phyloP scores from a whole-genome alignment of 495 filamentous ascomycete genomes.

The Ramalina peruviana region DNA sequence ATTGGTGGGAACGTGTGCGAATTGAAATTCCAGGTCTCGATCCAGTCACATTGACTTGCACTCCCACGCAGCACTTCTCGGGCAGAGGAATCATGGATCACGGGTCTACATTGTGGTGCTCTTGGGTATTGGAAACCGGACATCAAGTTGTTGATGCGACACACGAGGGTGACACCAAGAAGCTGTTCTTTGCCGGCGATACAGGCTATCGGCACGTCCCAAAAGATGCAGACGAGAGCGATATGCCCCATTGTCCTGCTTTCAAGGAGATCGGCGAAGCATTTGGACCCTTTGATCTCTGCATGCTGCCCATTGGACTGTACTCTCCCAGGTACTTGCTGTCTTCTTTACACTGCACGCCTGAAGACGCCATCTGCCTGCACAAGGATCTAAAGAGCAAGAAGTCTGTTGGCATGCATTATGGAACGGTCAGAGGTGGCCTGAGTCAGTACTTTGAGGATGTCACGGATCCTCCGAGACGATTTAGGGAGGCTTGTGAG shows the following conservation, averaged over 20 bases:
- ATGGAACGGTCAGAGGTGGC: conserved; percentile 26
- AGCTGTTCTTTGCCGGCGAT: conserved; percentile 17
- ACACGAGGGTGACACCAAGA: not conserved
- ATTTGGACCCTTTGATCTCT: conserved; percentile 28
- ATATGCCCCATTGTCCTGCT: conserved; percentile 24
- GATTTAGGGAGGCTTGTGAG: conserved; percentile 25
- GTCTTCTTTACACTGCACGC: conserved; percentile 24
- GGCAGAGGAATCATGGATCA: conserved; percentile 21
- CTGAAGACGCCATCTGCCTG: conserved; percentile 26
- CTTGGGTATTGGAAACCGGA: conserved; percentile 32
- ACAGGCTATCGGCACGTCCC: conserved; percentile 24
- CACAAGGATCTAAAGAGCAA: conserved; percentile 26
- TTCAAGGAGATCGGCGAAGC: conserved; percentile 24
- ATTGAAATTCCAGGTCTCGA: conserved; percentile 13
- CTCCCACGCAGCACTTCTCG: conserved; percentile 34
- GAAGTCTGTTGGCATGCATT: conserved; percentile 32
- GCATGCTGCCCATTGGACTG: conserved; percentile 30
- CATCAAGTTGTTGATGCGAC: not conserved
- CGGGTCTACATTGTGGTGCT: conserved; percentile 34
- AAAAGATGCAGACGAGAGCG: conserved; percentile 11
- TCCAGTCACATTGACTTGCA: conserved; percentile 21
- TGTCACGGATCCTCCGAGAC: conserved; percentile 25
- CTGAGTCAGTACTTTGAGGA: conserved; percentile 27
- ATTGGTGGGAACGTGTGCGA: conserved; percentile 37
- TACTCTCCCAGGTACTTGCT: conserved; percentile 23